A percentile compares a stretch with the other conserved stretches of the same genome.
Evolutionary conservation across 257 asterid species (phyloP).

Genomic region (Salvia miltiorrhiza): DNA sequence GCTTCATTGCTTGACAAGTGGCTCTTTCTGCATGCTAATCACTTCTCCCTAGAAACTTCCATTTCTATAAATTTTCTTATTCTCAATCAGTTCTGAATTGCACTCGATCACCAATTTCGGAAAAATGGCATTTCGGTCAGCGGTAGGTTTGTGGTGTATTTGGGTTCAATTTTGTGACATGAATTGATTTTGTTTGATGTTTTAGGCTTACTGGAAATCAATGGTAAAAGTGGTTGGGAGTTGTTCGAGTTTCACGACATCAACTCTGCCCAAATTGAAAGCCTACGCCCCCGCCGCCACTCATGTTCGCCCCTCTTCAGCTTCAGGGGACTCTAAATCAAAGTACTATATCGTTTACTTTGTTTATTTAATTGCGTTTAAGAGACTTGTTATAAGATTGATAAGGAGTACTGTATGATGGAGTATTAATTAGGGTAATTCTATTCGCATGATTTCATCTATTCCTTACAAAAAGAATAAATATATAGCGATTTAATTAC

Average conservation of each 20-base stretch:
- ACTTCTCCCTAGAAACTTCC: background rate
- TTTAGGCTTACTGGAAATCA: slow-evolving; percentile 28
- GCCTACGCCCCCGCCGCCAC: slow-evolving; percentile 14
- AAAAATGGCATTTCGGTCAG: slow-evolving; percentile 33
- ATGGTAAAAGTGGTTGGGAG: background rate
- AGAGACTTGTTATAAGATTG: too few relatives aligned
- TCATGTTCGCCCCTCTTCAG: background rate
- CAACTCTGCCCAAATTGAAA: slow-evolving; percentile 29
- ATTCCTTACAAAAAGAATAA: too few relatives aligned
- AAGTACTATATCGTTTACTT: slow-evolving; percentile 19
- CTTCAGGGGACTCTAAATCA: slow-evolving; percentile 19
- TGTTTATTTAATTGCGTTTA: too few relatives aligned
- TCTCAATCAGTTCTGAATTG: background rate
- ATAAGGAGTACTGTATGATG: too few relatives aligned
- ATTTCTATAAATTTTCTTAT: background rate
- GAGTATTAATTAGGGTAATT: too few relatives aligned
- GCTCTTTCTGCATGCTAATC: background rate
- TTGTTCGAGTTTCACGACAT: slow-evolving; percentile 14
- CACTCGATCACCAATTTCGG: too few relatives aligned
- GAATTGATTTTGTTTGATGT: background rate
- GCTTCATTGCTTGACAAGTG: background rate
- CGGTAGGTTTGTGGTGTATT: background rate
- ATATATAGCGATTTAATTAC: too few relatives aligned
- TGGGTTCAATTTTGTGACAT: too few relatives aligned
- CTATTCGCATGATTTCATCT: too few relatives aligned